These are phyloP conservation scores for Cladophialophora psammophila DNA, from an alignment of 2,329 filamentous ascomycete species.

Conservation along the genomic window DNA sequence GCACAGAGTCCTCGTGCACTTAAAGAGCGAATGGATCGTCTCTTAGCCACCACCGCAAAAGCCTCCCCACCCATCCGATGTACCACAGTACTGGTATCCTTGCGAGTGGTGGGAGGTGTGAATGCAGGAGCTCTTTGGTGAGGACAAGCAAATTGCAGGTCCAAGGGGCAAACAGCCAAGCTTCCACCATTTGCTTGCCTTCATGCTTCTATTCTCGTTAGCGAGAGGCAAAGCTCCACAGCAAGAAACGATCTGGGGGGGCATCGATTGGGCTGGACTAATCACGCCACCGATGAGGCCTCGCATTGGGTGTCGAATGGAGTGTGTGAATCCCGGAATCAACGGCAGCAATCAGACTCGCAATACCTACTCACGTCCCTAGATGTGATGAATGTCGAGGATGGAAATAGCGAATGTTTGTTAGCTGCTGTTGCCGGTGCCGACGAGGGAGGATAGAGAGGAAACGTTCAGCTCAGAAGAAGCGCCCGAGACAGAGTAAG, in stretches of 20 bases:
- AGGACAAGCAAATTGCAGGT: constrained; percentile 17
- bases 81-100: background rate
- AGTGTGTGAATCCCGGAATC: too few species aligned
- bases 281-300: constrained; percentile 2
- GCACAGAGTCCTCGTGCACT: too few species aligned
- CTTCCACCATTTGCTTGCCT: background rate
- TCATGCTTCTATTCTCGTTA: background rate
- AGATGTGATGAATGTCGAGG: background rate
- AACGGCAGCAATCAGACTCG: too few species aligned
- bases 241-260: background rate
- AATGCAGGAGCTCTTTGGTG: background rate
- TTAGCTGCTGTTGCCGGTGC: too few species aligned
- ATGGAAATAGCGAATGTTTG: background rate
- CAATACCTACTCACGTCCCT: too few species aligned
- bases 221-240: background rate
- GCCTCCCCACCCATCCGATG: background rate
- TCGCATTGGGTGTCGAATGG: background rate
- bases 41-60: background rate
- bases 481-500: background rate
- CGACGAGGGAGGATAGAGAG: background rate
- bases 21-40: too few species aligned
- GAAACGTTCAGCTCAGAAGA: background rate
- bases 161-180: constrained; percentile 6
- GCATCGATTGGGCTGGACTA: constrained; percentile 1
- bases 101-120: background rate